Evolutionary conservation across 345 rosid species (phyloP), one percentile per base, ranked within the genome.

Genomic region (Tarenaya hassleriana): DNA sequence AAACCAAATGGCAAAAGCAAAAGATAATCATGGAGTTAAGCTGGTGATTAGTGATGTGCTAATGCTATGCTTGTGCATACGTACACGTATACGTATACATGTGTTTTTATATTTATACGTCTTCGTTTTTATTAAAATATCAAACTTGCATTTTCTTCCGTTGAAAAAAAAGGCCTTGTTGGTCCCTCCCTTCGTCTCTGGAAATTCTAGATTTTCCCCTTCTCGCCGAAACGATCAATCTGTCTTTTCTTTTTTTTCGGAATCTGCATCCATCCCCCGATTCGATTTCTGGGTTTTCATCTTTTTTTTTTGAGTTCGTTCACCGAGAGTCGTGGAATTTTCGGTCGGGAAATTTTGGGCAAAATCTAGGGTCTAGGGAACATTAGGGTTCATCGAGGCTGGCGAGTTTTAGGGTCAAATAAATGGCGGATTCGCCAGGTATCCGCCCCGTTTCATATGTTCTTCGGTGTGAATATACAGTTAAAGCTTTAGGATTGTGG

Each of bases 381-480:
- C 40, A 38, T 46, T 47, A 47, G 71, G 73, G 64, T 57, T 42
- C 49, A 63, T 54, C 46, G 60, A 71, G 67, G 71, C 73, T 74
- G 69, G 68, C 66, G 79, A 63, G 61, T 37, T 49, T 43, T 55
- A 50, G 58, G 75, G 69, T 63, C 41, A 47, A 42, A 64, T 72
- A 66, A 72, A 81, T 75, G 94, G 76, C 79, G 83, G 88, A 78
- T 76, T 75, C 77, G 68, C 61, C 71, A 16, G 64, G 73, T 69
- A 54, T 76, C 78, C 76, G 83, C 75, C 70, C 17, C 50, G 27
- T 45, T 32, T 50, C 14, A 18, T 55, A 34, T 62, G 41, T 33
- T 50, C 31, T 35, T 50, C 24, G 4, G 18, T 45, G 18, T 45
- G 49, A 38, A 10, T 41, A 1, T 46, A 35, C 35, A 50, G 24